Evolutionary conservation across 176 grass and related monocot species (phyloP).

Genomic region (Oryza officinalis): DNA sequence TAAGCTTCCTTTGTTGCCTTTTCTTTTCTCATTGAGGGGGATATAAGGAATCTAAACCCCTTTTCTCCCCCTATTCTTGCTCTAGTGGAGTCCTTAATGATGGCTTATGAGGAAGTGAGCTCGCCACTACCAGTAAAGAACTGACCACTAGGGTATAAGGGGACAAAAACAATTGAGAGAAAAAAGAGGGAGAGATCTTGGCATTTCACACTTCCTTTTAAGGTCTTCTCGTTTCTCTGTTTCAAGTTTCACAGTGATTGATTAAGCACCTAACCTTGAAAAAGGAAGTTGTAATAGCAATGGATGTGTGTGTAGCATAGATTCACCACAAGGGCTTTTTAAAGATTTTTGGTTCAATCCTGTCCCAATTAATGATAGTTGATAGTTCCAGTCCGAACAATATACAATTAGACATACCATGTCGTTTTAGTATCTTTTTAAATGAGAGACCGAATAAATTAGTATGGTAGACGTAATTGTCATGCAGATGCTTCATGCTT

Average conservation of each 20-base stretch:
- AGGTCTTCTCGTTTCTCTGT: background rate
- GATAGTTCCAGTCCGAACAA: background rate
- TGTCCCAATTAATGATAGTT: background rate
- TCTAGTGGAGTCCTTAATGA: slow-evolving; percentile 62
- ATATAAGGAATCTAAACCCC: slow-evolving; percentile 52
- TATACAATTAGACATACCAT: background rate
- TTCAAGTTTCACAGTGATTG: background rate
- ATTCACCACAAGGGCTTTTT: background rate
- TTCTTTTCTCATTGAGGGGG: slow-evolving; percentile 16
- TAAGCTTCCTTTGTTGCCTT: background rate
- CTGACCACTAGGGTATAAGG: background rate
- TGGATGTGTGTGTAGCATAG: background rate
- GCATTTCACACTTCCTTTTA: slow-evolving; percentile 26
- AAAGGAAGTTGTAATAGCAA: background rate
- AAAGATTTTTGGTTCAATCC: background rate
- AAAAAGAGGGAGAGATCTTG: background rate
- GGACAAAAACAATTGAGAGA: background rate
- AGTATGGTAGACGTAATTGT: background rate
- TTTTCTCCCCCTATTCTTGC: slow-evolving; percentile 39
- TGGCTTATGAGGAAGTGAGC: slow-evolving; percentile 42
- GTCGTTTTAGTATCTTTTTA: background rate
- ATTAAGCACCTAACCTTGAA: background rate
- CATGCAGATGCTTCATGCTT: slow-evolving; percentile 16
- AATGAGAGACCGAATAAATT: background rate
- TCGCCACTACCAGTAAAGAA: slow-evolving; percentile 48